Conservation (phyloP, 2,329 filamentous ascomycete genomes). For the Corinectria fuckeliana region DNA sequence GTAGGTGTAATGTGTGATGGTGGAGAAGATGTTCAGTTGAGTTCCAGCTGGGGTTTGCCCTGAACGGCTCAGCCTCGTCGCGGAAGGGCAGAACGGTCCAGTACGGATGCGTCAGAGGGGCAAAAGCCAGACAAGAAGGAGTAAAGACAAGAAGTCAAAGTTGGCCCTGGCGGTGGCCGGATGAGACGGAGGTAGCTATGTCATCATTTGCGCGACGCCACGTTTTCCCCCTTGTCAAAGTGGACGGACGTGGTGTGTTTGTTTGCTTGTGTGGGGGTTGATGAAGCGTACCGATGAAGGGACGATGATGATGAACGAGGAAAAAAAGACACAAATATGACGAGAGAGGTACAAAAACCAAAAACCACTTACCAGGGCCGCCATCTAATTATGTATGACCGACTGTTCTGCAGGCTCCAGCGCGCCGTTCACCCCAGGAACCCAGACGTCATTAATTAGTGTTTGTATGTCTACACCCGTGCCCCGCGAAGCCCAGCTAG, state of each 20-base stretch:
- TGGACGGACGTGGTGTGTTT: neutral
- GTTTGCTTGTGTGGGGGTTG: neutral
- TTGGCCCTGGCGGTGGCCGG: slow-evolving; percentile 17
- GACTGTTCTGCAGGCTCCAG: slow-evolving; percentile 31
- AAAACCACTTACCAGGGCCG: slow-evolving; percentile 43
- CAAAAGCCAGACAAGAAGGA: slow-evolving; percentile 10
- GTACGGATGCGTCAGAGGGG: slow-evolving; percentile 23
- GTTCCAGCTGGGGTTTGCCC: slow-evolving; percentile 8
- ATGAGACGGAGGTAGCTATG: slow-evolving; percentile 27
- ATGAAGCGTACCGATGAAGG: neutral
- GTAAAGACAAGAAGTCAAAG: slow-evolving; percentile 16
- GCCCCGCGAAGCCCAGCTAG: slow-evolving; percentile 8
- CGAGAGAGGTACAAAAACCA: neutral
- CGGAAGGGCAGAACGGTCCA: slow-evolving; percentile 9
- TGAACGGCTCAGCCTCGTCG: slow-evolving; percentile 28
- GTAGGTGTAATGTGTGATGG: neutral
- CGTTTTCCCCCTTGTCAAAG: slow-evolving; percentile 3
- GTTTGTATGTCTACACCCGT: slow-evolving; percentile 20
- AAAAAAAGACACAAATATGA: neutral
- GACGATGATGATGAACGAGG: neutral
- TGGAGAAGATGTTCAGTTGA: neutral
- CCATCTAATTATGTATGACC: slow-evolving; percentile 44
- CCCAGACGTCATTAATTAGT: slow-evolving; percentile 43
- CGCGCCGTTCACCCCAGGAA: slow-evolving; percentile 32
- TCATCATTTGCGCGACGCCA: slow-evolving; percentile 33